Base-by-base conservation (phyloP, 306 rosid genomes). In the Lotus japonicus region DNA sequence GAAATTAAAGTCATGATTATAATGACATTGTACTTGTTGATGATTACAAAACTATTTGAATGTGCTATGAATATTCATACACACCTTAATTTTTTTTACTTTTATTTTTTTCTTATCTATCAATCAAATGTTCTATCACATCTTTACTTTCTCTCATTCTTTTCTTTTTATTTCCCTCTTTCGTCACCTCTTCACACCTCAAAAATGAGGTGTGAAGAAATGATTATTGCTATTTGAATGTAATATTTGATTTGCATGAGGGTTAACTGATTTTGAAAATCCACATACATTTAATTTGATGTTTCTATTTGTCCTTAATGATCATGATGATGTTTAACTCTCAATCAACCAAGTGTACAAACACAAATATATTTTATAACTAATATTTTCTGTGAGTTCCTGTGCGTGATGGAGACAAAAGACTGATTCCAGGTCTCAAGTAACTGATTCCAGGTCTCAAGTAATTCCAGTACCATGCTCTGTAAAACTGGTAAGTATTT, bases 391-490 rank as follows among this genome's bases (percentile, higher is more conserved):
- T 11, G 4, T 9, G 12, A 44, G 49, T 45, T 71, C 52, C 42
- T 43, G 41, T 35, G 76, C 11, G 43, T 19, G 17, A 56, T 57
- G 59, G 57, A 55, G 58, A 66, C 66, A 64, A 66, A 58, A 12
- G 59, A 41, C 59, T 50, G 74, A 71, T 58, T 78, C 36, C 58
- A 66, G 71, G 60, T 51, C 10, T 58, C 31, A 58, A 57, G 58
- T 71, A 36, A 71, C 59, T 50, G 74, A 71, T 58, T 78, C 36
- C 58, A 66, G 71, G 60, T 51, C 10, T 58, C 31, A 58, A 57
- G 58, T 71, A 36, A 71, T 56, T 74, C 67, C 66, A 70, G 72
- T 70, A 68, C 66, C 44, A 41, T 66, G 31, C 48, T 72, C 80
- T 73, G 71, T 66, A 45, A 51, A 74, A 70, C 39, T 52, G 57